phyloP scores from a whole-genome alignment of 108 stramenopile species.

The Cylindrotheca fusiformis region DNA sequence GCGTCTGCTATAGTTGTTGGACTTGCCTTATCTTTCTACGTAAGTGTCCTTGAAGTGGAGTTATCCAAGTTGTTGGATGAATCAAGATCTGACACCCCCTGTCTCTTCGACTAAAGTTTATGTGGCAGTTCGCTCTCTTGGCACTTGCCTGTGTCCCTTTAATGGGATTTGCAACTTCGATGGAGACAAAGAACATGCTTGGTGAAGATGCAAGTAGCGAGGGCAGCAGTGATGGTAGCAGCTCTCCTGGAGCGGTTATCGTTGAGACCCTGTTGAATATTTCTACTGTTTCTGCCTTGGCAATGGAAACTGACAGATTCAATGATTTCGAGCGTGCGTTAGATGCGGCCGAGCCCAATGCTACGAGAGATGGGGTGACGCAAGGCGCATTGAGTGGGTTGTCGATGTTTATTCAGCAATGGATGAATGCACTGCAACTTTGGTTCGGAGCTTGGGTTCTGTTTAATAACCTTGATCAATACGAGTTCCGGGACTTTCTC shows the following conservation, averaged over 20 bases:
- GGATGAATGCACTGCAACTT: constrained; percentile 46
- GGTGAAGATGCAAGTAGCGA: constrained; percentile 56
- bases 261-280: constrained; percentile 79
- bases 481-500: constrained; percentile 44
- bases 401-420: background rate
- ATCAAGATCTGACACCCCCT: background rate
- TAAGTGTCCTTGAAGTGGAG: constrained; percentile 41
- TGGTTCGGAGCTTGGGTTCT: constrained; percentile 63
- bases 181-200: constrained; percentile 67
- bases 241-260: constrained; percentile 64
- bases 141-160: constrained; percentile 69
- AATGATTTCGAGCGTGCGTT: constrained; percentile 59
- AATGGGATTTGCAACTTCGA: constrained; percentile 61
- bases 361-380: background rate
- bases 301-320: constrained; percentile 55
- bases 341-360: constrained; percentile 27
- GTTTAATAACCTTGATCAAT: constrained; percentile 29
- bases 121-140: constrained; percentile 78
- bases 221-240: constrained; percentile 33
- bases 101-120: constrained; percentile 29
- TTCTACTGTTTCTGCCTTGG: constrained; percentile 67
- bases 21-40: constrained; percentile 52
- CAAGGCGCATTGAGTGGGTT: background rate
- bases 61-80: background rate
- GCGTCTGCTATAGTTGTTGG: constrained; percentile 58